Evolutionary conservation across 2,329 filamentous ascomycete genomes (phyloP).

Genomic region (Pseudogymnoascus sp.): DNA sequence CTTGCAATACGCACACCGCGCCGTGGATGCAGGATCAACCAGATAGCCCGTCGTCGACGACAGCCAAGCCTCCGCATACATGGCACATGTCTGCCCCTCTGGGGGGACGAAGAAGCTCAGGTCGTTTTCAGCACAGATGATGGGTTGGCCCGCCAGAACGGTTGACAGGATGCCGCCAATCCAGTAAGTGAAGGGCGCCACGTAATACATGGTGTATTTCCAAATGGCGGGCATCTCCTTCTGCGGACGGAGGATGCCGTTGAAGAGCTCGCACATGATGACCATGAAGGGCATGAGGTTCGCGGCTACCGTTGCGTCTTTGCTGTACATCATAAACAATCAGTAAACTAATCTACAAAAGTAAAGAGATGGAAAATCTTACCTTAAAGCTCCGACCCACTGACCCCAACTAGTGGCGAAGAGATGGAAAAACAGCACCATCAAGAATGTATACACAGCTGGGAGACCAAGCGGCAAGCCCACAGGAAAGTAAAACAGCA

Average conservation of each 20-base stretch:
- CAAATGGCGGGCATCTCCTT: conserved; percentile 30
- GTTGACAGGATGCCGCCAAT: conserved; percentile 53
- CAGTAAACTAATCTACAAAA: not conserved
- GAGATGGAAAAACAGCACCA: conserved; percentile 55
- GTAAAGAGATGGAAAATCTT: conserved; percentile 58
- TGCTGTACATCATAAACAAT: not conserved
- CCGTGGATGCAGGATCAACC: conserved; percentile 48
- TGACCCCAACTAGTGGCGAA: conserved; percentile 9
- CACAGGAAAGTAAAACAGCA: conserved; percentile 50
- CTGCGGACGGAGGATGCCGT: conserved; percentile 73
- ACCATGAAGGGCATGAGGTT: conserved; percentile 8
- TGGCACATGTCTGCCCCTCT: conserved; percentile 50
- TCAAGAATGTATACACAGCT: conserved; percentile 73
- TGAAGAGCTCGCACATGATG: conserved; percentile 56
- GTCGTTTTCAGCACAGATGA: conserved; percentile 44
- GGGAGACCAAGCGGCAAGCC: conserved; percentile 41
- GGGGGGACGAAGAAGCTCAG: conserved; percentile 57
- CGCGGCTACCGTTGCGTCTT: not conserved
- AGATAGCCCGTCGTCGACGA: conserved; percentile 49
- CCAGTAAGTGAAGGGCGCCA: conserved; percentile 64
- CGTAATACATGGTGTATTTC: conserved; percentile 39
- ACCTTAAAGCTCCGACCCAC: conserved; percentile 33
- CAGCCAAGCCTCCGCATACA: conserved; percentile 56
- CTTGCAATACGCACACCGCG: conserved; percentile 61
- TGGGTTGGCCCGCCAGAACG: conserved; percentile 43